Conservation (phyloP, 1,139 yeast species). For the Debaryomyces fabryi region DNA sequence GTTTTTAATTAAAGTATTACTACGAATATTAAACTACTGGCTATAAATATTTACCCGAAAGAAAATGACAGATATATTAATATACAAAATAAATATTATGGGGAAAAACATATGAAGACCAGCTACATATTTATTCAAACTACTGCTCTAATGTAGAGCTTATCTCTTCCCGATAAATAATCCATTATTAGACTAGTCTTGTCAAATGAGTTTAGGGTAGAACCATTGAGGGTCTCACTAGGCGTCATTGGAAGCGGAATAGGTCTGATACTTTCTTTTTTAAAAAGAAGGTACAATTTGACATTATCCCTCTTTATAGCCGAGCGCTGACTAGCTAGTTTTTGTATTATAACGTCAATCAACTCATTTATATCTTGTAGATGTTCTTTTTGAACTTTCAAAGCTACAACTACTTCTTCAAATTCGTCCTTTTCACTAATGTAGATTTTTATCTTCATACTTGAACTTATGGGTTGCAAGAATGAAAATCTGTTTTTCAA, state of each 20-base stretch:
- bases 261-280: slow-evolving; percentile 27
- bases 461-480: background rate
- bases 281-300: slow-evolving; percentile 28
- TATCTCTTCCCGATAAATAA: slow-evolving; percentile 21
- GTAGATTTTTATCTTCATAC: slow-evolving; percentile 25
- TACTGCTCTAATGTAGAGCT: slow-evolving; percentile 20
- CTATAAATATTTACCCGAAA: slow-evolving; percentile 6
- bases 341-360: slow-evolving; percentile 25
- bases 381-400: slow-evolving; percentile 32
- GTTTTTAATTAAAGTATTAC: background rate
- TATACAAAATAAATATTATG: background rate
- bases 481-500: background rate
- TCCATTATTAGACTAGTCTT: slow-evolving; percentile 15
- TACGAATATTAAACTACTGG: background rate
- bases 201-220: slow-evolving; percentile 9
- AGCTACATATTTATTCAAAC: background rate
- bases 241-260: slow-evolving; percentile 23
- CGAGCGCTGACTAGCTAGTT: slow-evolving; percentile 21
- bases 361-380: slow-evolving; percentile 29
- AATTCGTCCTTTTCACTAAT: slow-evolving; percentile 11
- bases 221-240: background rate
- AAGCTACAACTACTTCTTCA: slow-evolving; percentile 18
- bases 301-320: slow-evolving; percentile 20
- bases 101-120: background rate
- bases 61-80: slow-evolving; percentile 3